These are phyloP conservation scores for Nannizzia gypsea DNA, from an alignment of 2,329 filamentous ascomycete genomes.

Conservation along the genomic window DNA sequence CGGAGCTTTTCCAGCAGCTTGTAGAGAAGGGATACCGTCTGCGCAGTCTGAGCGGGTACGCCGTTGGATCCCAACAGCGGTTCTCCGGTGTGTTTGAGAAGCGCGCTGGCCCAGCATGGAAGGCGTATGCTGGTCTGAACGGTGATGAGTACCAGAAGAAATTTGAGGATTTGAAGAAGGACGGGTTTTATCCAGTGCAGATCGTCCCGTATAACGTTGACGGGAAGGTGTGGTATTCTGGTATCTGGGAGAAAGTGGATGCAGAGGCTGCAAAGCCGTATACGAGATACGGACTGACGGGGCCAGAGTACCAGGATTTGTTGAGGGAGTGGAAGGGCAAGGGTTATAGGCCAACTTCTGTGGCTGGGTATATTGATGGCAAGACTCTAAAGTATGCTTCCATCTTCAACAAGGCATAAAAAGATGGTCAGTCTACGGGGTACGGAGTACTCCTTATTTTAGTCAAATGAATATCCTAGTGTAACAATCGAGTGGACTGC, in stretches of 20 bases:
- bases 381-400: neutral
- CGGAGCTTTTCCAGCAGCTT: neutral
- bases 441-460: no score
- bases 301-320: neutral
- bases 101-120: conserved; percentile 4
- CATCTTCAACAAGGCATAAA: neutral
- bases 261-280: neutral
- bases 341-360: neutral
- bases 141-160: conserved; percentile 5
- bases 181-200: conserved; percentile 9
- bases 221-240: conserved; percentile 7
- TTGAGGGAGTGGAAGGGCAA: neutral
- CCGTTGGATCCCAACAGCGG: neutral
- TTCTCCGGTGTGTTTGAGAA: conserved; percentile 10
- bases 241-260: conserved; percentile 11
- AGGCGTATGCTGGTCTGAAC: conserved; percentile 4
- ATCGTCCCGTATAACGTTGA: conserved; percentile 9
- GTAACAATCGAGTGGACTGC: no score
- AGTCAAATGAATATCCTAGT: no score
- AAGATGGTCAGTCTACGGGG: no score
- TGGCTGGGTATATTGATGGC: neutral
- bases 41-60: neutral
- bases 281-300: conserved; percentile 8
- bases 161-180: conserved; percentile 7
- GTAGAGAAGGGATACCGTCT: neutral